Evolutionary conservation across 495 filamentous ascomycete genomes (phyloP).

Genomic region (Annulohypoxylon stygium): DNA sequence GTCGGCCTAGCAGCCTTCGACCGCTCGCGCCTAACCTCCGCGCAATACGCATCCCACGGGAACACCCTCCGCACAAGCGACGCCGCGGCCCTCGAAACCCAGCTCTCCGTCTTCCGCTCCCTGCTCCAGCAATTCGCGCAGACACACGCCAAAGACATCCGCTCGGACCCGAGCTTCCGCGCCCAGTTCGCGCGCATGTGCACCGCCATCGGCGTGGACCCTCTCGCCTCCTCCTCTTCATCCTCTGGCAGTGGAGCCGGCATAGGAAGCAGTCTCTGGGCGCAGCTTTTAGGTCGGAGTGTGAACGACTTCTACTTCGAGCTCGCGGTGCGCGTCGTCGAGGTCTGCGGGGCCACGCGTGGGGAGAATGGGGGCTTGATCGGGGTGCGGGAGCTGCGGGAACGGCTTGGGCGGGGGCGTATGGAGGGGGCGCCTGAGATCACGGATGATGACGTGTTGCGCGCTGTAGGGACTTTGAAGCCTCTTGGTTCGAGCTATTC

Average conservation of each 20-base stretch:
- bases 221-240: slow-evolving; percentile 77
- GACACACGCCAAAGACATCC: slow-evolving; percentile 93
- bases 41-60: slow-evolving; percentile 91
- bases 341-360: slow-evolving; percentile 88
- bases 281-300: slow-evolving; percentile 87
- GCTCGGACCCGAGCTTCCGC: slow-evolving; percentile 92
- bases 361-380: slow-evolving; percentile 94
- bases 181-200: slow-evolving; percentile 99
- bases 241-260: slow-evolving; percentile 57
- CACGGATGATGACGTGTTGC: slow-evolving; percentile 87
- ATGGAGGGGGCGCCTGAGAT: slow-evolving; percentile 83
- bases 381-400: slow-evolving; percentile 82
- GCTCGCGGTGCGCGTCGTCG: slow-evolving; percentile 91
- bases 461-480: slow-evolving; percentile 87
- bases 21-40: slow-evolving; percentile 80
- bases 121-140: slow-evolving; percentile 93
- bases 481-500: slow-evolving; percentile 91
- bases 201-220: slow-evolving; percentile 95
- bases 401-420: slow-evolving; percentile 75
- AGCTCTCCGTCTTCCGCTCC: slow-evolving; percentile 95
- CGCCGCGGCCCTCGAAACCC: slow-evolving; percentile 84
- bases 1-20: slow-evolving; percentile 94
- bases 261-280: slow-evolving; percentile 80
- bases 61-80: slow-evolving; percentile 83
- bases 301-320: slow-evolving; percentile 99